Conservation (phyloP, 192 early-diverging fungal genomes). For the Coemansia sp. region DNA sequence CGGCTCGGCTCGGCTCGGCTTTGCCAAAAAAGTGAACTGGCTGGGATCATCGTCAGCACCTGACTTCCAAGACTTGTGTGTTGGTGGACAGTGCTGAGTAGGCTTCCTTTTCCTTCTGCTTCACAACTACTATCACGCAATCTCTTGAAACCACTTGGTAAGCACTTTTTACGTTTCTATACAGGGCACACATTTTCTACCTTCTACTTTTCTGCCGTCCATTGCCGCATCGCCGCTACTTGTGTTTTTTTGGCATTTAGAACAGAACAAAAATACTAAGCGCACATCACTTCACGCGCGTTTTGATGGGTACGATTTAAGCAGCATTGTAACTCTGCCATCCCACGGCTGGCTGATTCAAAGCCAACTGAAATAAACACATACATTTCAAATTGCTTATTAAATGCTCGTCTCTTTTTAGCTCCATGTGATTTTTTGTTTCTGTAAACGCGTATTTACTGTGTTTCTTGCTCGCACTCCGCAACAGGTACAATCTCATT, state of each 20-base stretch:
- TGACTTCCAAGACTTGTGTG: neutral
- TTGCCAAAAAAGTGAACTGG: too few species aligned
- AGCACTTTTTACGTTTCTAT: too few species aligned
- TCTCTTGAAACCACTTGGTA: too few species aligned
- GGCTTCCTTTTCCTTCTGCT: too few species aligned
- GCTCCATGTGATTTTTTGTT: neutral
- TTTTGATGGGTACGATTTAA: conserved; percentile 23
- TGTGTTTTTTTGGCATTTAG: neutral
- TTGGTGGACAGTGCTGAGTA: neutral
- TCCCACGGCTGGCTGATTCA: too few species aligned
- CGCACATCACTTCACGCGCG: neutral
- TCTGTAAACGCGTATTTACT: neutral
- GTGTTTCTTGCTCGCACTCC: neutral
- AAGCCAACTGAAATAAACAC: neutral
- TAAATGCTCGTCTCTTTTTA: neutral
- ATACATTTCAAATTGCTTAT: neutral
- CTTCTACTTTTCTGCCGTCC: neutral
- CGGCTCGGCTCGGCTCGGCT: neutral
- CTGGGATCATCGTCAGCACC: neutral
- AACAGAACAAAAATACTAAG: neutral
- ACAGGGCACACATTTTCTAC: too few species aligned
- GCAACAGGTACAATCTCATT: neutral
- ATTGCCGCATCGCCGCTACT: neutral
- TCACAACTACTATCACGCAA: too few species aligned
- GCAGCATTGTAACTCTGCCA: too few species aligned